Evolutionary conservation across 768 basidiomycete genomes (phyloP).

Genomic region (Candolleomyces efflorescens): DNA sequence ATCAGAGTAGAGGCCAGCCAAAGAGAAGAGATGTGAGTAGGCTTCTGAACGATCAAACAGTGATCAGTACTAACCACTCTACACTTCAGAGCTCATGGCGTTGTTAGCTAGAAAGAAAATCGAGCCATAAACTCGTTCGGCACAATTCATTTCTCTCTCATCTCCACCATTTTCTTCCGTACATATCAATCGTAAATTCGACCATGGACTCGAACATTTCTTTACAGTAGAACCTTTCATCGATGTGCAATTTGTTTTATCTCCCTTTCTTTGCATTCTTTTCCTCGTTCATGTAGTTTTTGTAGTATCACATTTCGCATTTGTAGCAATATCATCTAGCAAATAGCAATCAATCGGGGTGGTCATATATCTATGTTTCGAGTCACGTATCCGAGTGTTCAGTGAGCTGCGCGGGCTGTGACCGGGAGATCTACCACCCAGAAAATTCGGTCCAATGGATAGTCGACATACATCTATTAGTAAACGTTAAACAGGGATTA

Average conservation of each 20-base stretch:
- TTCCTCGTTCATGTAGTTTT: no score
- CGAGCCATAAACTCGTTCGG: neutral
- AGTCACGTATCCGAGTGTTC: no score
- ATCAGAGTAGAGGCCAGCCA: constrained; percentile 18
- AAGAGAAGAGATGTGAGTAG: constrained; percentile 11
- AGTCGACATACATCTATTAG: no score
- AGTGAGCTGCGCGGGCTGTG: no score
- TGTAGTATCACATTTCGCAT: neutral
- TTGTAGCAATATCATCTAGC: neutral
- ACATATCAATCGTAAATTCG: neutral
- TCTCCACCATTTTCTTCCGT: neutral
- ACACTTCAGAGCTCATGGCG: neutral
- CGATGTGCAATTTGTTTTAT: neutral
- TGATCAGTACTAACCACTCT: neutral
- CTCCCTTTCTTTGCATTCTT: neutral
- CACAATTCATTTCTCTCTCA: neutral
- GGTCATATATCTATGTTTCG: no score
- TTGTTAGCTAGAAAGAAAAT: neutral
- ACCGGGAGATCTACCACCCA: no score
- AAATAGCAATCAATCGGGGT: no score
- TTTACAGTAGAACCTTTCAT: neutral
- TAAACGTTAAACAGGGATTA: no score
- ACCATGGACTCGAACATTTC: neutral
- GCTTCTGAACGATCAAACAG: neutral
- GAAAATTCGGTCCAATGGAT: no score